Evolutionary conservation across 495 filamentous ascomycete species (phyloP).

Genomic region (Tuber aestivum): DNA sequence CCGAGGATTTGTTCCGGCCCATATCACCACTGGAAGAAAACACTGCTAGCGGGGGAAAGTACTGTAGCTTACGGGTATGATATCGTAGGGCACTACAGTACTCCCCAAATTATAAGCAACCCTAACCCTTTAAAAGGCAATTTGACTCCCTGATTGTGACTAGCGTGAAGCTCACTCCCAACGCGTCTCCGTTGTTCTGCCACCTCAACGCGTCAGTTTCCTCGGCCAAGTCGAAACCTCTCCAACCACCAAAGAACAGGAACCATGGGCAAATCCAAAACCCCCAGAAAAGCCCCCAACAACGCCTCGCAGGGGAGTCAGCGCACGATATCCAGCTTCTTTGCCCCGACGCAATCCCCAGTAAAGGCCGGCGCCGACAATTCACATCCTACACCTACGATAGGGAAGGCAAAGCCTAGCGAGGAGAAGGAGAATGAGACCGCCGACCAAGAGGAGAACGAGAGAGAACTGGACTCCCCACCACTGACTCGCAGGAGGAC

Average conservation of each 20-base stretch:
- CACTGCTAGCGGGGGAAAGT: too few relatives aligned
- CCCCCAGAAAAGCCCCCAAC: conserved; percentile 15
- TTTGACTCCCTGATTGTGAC: not conserved
- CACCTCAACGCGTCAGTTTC: not conserved
- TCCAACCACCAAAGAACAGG: not conserved
- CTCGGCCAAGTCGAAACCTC: not conserved
- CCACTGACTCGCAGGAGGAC: conserved; percentile 6
- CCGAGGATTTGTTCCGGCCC: too few relatives aligned
- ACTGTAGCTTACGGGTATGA: too few relatives aligned
- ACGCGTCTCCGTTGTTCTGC: not conserved
- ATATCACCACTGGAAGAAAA: too few relatives aligned
- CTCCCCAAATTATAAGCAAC: too few relatives aligned
- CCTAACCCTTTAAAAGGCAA: not conserved
- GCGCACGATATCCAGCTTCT: conserved; percentile 35
- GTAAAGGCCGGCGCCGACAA: not conserved
- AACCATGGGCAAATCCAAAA: conserved; percentile 25
- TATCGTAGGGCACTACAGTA: too few relatives aligned
- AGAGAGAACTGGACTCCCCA: not conserved
- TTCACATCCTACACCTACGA: conserved; percentile 2
- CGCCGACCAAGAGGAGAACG: conserved; percentile 15
- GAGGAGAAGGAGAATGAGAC: conserved; percentile 28
- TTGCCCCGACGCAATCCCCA: conserved; percentile 30
- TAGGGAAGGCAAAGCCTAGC: conserved; percentile 14
- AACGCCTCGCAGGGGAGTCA: conserved; percentile 15
- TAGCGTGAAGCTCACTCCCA: not conserved